Base-by-base conservation (phyloP, 2,329 filamentous ascomycete genomes). In the Hymenoscyphus scutula region DNA sequence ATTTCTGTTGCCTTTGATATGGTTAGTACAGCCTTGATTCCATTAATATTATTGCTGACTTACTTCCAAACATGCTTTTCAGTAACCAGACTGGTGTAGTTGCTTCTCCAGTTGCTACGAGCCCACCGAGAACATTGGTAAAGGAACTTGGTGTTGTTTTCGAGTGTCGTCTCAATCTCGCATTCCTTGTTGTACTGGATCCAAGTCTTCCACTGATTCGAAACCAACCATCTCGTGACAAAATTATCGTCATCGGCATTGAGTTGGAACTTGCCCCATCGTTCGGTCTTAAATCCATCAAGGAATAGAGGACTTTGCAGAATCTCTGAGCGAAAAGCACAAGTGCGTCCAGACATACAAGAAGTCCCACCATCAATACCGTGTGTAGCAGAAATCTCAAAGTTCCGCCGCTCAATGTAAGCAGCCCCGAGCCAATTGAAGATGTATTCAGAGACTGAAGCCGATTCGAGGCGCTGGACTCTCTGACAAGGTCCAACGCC, bases 221-320 rank as follows among this genome's bases (percentile, higher is more conserved):
- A 90, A 69, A 97, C 93, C 72, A 98, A 84, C 94, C 94, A 98
- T 62, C 94, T 88, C 6, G 94, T 97, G 70, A 98, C 91, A 78
- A 97, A 98, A 78, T 98, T 98, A 81, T 98, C 94, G 76, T 98
- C 94, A 76, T 98, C 94, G 29, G 94, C 92, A 74, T 97, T 97
- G 65, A 98, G 83, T 72, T 93, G 93, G 78, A 89, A 96, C 71
- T 89, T 87, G 56, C 89, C 84, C 91, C 91, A 97, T 70, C 89
- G 89, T 78, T 98, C 94, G 61, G 93, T 92, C 69, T 91, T 93
- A 80, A 98, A 97, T 54, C 89, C 91, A 67, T 93, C 85, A 51
- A 92, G 87, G 76, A 98, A 98, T 59, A 89, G 87, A 64, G 89
- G 86, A 74, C 93, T 91, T 71, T 91, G 88, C 29, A 98, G 81